Base-by-base conservation (phyloP, 768 basidiomycete species). In the Mycena leptocephala region DNA sequence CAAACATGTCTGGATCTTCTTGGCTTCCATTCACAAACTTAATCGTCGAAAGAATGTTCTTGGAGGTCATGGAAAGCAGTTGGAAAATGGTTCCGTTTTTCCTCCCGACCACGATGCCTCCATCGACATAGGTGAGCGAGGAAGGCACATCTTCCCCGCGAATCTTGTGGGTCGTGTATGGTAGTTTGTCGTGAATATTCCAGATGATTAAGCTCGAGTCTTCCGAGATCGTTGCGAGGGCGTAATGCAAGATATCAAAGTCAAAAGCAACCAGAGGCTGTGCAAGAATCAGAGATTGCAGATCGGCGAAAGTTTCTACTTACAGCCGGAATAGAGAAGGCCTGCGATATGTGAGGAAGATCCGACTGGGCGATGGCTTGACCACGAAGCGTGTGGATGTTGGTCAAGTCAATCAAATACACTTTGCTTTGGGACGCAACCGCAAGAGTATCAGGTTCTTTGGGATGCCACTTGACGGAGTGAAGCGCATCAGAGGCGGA, bases 381-480 rank as follows among this genome's bases (percentile, higher is more conserved):
- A 43, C 92, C 92, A 59, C 90, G 89, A 75, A 93, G 90, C 51
- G 87, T 87, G 74, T 90, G 89, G 22, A 90, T 89, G 74, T 92
- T 93, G 1, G 89, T 86, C 70, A 97, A 84, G 83, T 97, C 95
- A 81, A 96, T 89, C 48, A 96, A 85, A 84, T 93, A 95, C 79
- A 96, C 89, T 79, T 91, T 93, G 70, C 89, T 91, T 78, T 94
- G 93, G 0, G 95, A 95, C 24, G 95, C 95, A n/a, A 96, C 93
- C 5, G 95, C 96, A 55, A 96, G 88, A 13, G 91, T 93, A 81
- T 95, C 93, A 3, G 91, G 89, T 71, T 96, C 93, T 82, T 94
- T 95, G 16, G 95, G 94, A 79, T 97, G 95, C 96, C 96, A 96
- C 82, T 96, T 96, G 72, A 96, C 95, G 16, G 94, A 91, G 77